Conservation (phyloP, 768 basidiomycete genomes). For the Phylloporus rhodoxanthus region DNA sequence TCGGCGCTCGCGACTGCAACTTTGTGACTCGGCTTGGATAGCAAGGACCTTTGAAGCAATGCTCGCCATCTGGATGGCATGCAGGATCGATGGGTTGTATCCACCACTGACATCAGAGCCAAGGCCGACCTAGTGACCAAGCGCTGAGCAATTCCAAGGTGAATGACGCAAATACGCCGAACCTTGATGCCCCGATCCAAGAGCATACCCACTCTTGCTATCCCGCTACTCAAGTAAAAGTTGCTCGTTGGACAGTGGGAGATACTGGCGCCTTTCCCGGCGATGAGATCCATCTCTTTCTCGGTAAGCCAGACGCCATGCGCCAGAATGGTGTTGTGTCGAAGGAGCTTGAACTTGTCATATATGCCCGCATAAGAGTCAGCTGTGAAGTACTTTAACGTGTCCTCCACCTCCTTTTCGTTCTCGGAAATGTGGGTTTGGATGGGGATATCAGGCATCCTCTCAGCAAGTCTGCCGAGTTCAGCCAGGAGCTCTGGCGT, state of each 20-base stretch:
- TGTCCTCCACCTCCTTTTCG: constrained; percentile 58
- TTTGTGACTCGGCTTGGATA: constrained; percentile 34
- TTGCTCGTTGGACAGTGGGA: constrained; percentile 95
- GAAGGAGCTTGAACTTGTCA: constrained; percentile 69
- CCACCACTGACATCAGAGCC: constrained; percentile 94
- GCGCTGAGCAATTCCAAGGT: constrained; percentile 3
- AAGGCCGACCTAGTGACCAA: constrained; percentile 66
- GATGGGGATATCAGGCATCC: constrained; percentile 60
- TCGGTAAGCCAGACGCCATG: constrained; percentile 80
- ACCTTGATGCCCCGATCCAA: constrained; percentile 87
- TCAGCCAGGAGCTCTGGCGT: constrained; percentile 57
- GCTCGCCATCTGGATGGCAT: constrained; percentile 67
- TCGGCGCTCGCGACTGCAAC: background rate
- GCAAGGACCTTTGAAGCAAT: constrained; percentile 74
- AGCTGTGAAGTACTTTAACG: constrained; percentile 61
- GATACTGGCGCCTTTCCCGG: constrained; percentile 60
- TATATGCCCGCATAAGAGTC: constrained; percentile 76
- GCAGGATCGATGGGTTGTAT: constrained; percentile 74
- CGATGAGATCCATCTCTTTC: constrained; percentile 69
- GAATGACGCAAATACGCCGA: constrained; percentile 8
- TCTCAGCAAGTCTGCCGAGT: constrained; percentile 55
- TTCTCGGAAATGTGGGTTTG: constrained; percentile 96
- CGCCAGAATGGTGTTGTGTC: constrained; percentile 77
- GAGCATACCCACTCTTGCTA: constrained; percentile 71
- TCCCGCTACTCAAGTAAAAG: constrained; percentile 82